Conservation (phyloP, 192 early-diverging fungal species). For the Coemansia sp. region DNA sequence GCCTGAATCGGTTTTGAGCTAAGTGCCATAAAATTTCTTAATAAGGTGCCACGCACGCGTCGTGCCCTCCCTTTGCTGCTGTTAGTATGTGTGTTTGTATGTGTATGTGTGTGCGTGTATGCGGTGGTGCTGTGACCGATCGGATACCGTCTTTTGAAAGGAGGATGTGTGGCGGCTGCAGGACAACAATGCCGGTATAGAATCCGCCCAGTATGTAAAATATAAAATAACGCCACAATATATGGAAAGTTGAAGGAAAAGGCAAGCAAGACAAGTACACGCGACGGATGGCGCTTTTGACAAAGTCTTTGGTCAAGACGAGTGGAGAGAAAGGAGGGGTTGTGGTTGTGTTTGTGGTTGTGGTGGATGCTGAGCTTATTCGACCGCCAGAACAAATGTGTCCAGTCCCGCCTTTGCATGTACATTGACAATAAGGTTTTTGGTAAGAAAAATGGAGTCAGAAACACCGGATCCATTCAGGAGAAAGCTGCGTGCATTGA, state of each 20-base stretch:
- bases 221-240: background rate
- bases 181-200: background rate
- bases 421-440: background rate
- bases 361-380: background rate
- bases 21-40: conserved; percentile 25
- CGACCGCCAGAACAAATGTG: background rate
- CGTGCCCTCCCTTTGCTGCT: background rate
- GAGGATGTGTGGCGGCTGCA: background rate
- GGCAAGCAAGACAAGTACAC: conserved; percentile 4
- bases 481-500: background rate
- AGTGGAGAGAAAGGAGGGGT: background rate
- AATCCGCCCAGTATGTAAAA: background rate
- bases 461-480: conserved; percentile 4
- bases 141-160: background rate
- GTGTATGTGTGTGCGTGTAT: background rate
- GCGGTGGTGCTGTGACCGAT: background rate
- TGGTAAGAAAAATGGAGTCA: background rate
- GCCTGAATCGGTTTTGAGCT: conserved; percentile 27
- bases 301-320: background rate
- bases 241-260: conserved; percentile 10
- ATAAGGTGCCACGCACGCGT: background rate
- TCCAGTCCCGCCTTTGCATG: background rate
- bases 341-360: background rate
- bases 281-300: conserved; percentile 8
- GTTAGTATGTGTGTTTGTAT: background rate